phyloP scores from a whole-genome alignment of 495 filamentous ascomycete genomes.

The Annulohypoxylon stygium region DNA sequence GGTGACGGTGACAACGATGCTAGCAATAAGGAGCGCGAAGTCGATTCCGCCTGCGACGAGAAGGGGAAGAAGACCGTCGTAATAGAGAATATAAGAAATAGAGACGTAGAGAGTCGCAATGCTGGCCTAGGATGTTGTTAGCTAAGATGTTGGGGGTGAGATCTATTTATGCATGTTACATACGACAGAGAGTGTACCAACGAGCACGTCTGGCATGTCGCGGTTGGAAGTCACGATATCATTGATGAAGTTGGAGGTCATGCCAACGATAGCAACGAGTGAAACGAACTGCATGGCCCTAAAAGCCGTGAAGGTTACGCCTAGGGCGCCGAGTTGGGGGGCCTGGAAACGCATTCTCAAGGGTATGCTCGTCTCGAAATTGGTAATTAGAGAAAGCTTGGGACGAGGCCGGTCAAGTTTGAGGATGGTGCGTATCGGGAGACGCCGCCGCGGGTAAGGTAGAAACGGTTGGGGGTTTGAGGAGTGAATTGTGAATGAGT shows the following conservation, averaged over 20 bases:
- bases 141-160: background rate
- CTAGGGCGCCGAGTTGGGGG: constrained; percentile 78
- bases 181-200: constrained; percentile 85
- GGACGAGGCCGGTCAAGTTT: constrained; percentile 42
- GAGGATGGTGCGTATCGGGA: constrained; percentile 50
- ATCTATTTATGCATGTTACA: constrained; percentile 49
- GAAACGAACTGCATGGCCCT: constrained; percentile 77
- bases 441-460: constrained; percentile 45
- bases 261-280: constrained; percentile 83
- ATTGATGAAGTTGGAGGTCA: constrained; percentile 86
- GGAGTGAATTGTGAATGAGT: constrained; percentile 52
- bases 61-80: constrained; percentile 79
- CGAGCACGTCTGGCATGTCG: constrained; percentile 76
- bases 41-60: constrained; percentile 75
- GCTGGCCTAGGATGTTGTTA: constrained; percentile 67
- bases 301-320: constrained; percentile 79
- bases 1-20: constrained; percentile 76
- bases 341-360: constrained; percentile 53
- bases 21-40: constrained; percentile 74
- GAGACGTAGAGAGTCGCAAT: constrained; percentile 82
- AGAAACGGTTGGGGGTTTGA: constrained; percentile 44
- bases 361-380: constrained; percentile 47
- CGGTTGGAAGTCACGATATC: constrained; percentile 74
- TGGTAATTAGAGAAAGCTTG: constrained; percentile 51
- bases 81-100: constrained; percentile 81